Percentiles rank a stretch among this genome's conserved stretches.
Conservation (phyloP, 805 yeast species). For the Lipomyces mesembrius region DNA sequence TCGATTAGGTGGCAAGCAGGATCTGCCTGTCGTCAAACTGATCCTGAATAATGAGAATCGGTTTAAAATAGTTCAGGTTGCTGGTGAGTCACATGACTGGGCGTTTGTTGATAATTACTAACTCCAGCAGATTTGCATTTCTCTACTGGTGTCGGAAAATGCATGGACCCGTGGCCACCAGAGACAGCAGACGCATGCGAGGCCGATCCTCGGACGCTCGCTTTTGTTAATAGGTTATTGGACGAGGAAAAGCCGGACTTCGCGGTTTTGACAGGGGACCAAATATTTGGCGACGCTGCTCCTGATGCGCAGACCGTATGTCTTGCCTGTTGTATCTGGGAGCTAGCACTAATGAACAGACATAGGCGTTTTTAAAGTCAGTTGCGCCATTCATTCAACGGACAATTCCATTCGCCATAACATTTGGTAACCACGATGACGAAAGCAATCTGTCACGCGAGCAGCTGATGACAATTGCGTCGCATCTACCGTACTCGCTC, state of each 20-base stretch:
- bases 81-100: constrained; percentile 50
- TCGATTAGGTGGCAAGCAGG: constrained; percentile 35
- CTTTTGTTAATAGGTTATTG: constrained; percentile 64
- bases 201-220: constrained; percentile 76
- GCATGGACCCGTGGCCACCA: constrained; percentile 59
- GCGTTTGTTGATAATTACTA: background rate
- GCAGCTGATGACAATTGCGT: constrained; percentile 61
- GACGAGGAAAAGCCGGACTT: constrained; percentile 82
- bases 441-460: constrained; percentile 71
- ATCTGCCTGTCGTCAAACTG: constrained; percentile 43
- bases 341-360: background rate
- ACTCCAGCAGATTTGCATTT: constrained; percentile 63
- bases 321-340: background rate
- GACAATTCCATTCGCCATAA: constrained; percentile 80
- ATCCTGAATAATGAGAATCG: constrained; percentile 52
- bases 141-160: constrained; percentile 79
- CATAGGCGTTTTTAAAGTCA: constrained; percentile 66
- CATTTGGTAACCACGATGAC: constrained; percentile 93
- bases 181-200: constrained; percentile 55
- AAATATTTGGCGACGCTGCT: constrained; percentile 75
- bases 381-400: constrained; percentile 68
- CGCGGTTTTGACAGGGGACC: constrained; percentile 90
- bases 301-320: constrained; percentile 77
- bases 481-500: constrained; percentile 69
- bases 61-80: constrained; percentile 83